phyloP scores from a whole-genome alignment of 345 rosid species.

The Fremontodendron californicum region DNA sequence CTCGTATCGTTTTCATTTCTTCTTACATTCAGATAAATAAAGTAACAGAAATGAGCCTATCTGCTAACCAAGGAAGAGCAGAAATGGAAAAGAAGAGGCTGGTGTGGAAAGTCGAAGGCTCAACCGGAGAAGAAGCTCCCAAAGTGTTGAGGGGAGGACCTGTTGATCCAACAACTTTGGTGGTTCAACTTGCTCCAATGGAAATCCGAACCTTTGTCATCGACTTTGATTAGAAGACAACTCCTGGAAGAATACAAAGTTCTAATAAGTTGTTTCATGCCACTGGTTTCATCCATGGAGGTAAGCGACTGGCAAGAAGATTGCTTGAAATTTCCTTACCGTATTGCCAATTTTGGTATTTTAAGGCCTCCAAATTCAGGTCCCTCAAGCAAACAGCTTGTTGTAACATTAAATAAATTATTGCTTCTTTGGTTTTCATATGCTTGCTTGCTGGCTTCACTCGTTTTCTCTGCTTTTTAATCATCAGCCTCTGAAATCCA shows the following conservation, averaged over 20 bases:
- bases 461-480: too few relatives aligned
- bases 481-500: background rate
- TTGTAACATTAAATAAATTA: background rate
- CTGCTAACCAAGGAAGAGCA: conserved; percentile 54
- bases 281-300: background rate
- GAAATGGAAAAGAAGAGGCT: conserved; percentile 63
- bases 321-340: background rate
- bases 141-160: conserved; percentile 40
- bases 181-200: conserved; percentile 63
- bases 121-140: conserved; percentile 11
- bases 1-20: background rate
- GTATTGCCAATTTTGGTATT: background rate
- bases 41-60: conserved; percentile 42
- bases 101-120: conserved; percentile 46
- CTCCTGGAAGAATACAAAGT: background rate
- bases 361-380: background rate
- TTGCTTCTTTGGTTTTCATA: background rate
- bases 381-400: background rate
- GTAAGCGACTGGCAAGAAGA: background rate
- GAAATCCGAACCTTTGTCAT: conserved; percentile 59
- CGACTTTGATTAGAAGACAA: conserved; percentile 13
- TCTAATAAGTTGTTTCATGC: background rate
- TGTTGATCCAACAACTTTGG: conserved; percentile 42
- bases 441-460: background rate
- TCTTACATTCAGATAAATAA: conserved; percentile 31